Evolutionary conservation across 352 stramenopile species (phyloP).

Genomic region (Phytophthora podocarpi): DNA sequence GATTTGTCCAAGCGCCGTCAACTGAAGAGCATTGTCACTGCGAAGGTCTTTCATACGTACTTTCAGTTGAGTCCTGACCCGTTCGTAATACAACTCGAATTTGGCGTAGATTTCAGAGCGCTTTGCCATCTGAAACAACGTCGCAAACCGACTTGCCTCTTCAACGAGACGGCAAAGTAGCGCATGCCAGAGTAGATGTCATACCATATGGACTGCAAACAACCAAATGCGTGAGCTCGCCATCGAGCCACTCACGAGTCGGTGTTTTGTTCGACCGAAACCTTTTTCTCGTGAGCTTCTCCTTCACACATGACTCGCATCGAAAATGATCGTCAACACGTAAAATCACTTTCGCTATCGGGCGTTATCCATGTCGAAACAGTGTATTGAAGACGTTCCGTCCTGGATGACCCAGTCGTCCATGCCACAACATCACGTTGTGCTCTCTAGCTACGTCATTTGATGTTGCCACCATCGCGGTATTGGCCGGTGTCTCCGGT

Average conservation of each 20-base stretch:
- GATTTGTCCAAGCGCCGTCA: slow-evolving; percentile 2
- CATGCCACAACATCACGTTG: background rate
- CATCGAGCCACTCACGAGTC: too few species aligned
- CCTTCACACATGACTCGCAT: too few species aligned
- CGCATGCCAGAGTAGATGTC: too few species aligned
- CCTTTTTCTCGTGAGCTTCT: too few species aligned
- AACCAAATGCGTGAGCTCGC: too few species aligned
- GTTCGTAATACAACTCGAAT: slow-evolving; percentile 18
- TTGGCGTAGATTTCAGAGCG: slow-evolving; percentile 24
- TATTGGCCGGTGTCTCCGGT: background rate
- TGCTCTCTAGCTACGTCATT: too few species aligned
- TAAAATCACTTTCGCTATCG: too few species aligned
- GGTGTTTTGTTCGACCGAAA: too few species aligned
- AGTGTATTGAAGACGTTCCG: slow-evolving; percentile 3
- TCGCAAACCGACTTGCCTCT: slow-evolving; percentile 16
- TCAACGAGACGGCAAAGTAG: too few species aligned
- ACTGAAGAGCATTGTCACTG: slow-evolving; percentile 24
- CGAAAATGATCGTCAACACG: too few species aligned
- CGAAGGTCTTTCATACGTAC: slow-evolving; percentile 20
- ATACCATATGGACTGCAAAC: too few species aligned
- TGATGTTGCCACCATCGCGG: background rate
- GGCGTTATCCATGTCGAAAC: too few species aligned
- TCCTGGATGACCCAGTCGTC: background rate
- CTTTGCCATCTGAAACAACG: slow-evolving; percentile 10
- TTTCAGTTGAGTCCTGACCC: slow-evolving; percentile 14